Evolutionary conservation across 495 filamentous ascomycete genomes (phyloP), one percentile per base, ranked within the genome.

Genomic region (Sphaerosporella brunnea): DNA sequence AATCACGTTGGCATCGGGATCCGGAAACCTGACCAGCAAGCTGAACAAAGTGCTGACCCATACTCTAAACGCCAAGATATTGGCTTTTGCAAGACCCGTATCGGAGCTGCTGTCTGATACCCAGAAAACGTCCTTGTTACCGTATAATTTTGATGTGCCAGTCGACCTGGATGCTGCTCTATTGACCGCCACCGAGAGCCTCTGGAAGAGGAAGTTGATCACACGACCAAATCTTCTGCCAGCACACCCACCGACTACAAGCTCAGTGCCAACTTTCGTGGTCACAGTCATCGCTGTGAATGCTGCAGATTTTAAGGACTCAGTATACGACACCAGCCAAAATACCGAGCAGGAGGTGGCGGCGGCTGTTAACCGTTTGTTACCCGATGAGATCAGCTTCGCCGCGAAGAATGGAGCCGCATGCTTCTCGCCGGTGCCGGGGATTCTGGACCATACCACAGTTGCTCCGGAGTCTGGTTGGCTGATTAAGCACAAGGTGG

Each of bases 1-100:
- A 42, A 21, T 18, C 44, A 51, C 19, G 19, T 45, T 40, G 44
- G 45, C 20, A 34, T 45, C 40, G 34, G 47, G 13, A 11, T 2
- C 15, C 11, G 47, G 21, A 46, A 3, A 34, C 15, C 30, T 46
- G 2, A 23, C 30, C 38, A 20, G 2, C 4, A 21, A 21, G 38
- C 15, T 19, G 3, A 19, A 42, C 2, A 42, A 21, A 21, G 13
- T 4, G 19, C 9, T 24, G 19, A 24, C 38, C 23, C 38, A 20
- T 21, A 20, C 13, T 42, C 13, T 42, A n/a, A 20, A 20, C 11
- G 19, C 38, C 19, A 21, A 42, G n/a, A 20, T 21, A 20, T n/a
- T 42, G 3, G 38, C 24, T 2, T 3, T 11, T 23, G 18, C 23
- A 23, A n/a, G 19, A 24, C 25, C 43, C 25, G 30, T 18, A n/a